Evolutionary conservation across 345 rosid genomes (phyloP).

Genomic region (Pelargonium nanum): DNA sequence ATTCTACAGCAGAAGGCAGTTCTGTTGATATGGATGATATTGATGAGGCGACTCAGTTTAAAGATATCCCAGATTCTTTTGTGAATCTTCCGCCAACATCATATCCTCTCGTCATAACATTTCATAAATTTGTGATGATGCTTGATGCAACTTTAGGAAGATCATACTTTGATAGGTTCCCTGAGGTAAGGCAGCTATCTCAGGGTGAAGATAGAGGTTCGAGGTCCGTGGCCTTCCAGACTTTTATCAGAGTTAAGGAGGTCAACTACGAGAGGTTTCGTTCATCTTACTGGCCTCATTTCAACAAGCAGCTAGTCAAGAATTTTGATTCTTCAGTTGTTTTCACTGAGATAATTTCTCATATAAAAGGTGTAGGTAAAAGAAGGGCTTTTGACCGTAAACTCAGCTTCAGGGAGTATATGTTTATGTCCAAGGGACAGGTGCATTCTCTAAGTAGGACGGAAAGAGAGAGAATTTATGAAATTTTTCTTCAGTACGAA

Average conservation of each 20-base stretch:
- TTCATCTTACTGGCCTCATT: conserved; percentile 43
- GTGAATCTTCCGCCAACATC: conserved; percentile 16
- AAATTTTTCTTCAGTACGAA: too few relatives aligned
- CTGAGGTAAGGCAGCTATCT: conserved; percentile 17
- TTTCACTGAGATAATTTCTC: conserved; percentile 45
- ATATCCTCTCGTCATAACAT: conserved; percentile 47
- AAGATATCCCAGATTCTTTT: conserved; percentile 37
- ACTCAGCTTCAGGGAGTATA: too few relatives aligned
- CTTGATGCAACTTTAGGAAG: conserved; percentile 41
- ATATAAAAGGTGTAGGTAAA: conserved; percentile 33
- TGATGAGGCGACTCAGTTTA: conserved; percentile 25
- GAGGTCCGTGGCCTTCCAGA: conserved; percentile 14
- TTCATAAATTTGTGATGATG: conserved; percentile 44
- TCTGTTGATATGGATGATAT: conserved; percentile 18
- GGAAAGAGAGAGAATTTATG: too few relatives aligned
- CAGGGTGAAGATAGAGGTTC: conserved; percentile 12
- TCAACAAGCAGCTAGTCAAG: conserved; percentile 21
- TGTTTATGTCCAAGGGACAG: too few relatives aligned
- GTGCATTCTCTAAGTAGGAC: too few relatives aligned
- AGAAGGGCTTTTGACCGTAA: background rate
- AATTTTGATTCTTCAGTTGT: conserved; percentile 38
- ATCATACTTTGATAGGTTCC: conserved; percentile 39
- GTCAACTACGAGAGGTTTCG: conserved; percentile 37
- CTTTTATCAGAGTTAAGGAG: conserved; percentile 33
- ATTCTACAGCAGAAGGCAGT: conserved; percentile 11